Percentiles rank a stretch among this genome's conserved stretches.
These are phyloP conservation scores for Eudorina sp. DNA, from an alignment of 139 green algal species.

Conservation along the genomic window DNA sequence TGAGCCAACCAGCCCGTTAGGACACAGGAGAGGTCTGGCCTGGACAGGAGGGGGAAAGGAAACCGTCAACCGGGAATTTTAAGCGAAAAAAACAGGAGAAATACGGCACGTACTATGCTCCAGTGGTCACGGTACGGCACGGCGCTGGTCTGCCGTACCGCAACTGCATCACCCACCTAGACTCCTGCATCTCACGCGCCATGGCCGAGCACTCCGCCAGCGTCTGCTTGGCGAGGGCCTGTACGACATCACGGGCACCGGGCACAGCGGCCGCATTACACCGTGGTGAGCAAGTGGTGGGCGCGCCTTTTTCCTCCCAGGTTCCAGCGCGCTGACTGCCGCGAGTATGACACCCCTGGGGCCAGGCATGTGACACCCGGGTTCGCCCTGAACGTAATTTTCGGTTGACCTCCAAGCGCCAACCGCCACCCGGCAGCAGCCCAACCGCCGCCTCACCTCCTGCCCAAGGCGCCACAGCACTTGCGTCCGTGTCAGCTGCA, in stretches of 20 bases:
- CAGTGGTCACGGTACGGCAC: too few species aligned
- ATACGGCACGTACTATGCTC: too few species aligned
- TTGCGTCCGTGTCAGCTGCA: conserved; percentile 30
- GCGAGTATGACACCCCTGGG: too few species aligned
- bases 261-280: neutral
- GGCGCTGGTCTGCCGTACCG: too few species aligned
- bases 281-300: neutral
- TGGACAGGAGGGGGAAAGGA: neutral
- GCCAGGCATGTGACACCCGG: too few species aligned
- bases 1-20: conserved; percentile 33
- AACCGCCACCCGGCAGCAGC: too few species aligned
- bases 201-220: conserved; percentile 38
- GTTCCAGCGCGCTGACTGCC: too few species aligned
- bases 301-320: neutral
- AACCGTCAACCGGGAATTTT: too few species aligned
- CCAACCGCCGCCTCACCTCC: conserved; percentile 5
- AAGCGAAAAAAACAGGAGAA: too few species aligned
- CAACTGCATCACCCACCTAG: too few species aligned
- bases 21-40: conserved; percentile 32
- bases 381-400: too few species aligned
- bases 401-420: too few species aligned
- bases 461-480: conserved; percentile 45
- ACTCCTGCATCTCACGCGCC: neutral
- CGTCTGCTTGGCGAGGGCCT: conserved; percentile 31
- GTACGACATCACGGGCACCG: neutral